These are phyloP conservation scores for Ilex aquifolium DNA, from an alignment of 257 asterid species.

Conservation along the genomic window DNA sequence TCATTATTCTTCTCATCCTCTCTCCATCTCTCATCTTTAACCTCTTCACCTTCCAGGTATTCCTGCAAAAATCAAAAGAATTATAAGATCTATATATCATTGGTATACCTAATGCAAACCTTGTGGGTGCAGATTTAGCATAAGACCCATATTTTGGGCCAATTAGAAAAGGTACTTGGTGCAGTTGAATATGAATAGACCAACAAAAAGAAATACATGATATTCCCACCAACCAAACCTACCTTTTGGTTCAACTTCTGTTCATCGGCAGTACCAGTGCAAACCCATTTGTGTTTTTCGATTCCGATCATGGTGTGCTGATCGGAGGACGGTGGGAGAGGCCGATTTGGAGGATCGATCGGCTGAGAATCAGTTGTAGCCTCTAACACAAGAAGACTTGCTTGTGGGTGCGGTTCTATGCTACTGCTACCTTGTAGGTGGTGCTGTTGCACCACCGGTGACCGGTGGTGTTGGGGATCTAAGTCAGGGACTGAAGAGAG, in stretches of 20 bases:
- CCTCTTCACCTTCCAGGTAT: conserved; percentile 15
- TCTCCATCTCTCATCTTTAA: too few species aligned
- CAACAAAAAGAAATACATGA: conserved; percentile 3
- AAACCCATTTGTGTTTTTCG: conserved; percentile 27
- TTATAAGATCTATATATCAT: not conserved
- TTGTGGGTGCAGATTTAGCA: conserved; percentile 14
- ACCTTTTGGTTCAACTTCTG: conserved; percentile 27
- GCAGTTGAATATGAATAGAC: not conserved
- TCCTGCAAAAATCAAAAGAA: conserved; percentile 22
- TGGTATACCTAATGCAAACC: conserved; percentile 13
- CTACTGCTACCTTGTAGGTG: not conserved
- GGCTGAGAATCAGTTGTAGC: conserved; percentile 7
- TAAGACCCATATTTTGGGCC: not conserved
- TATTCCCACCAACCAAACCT: conserved; percentile 6
- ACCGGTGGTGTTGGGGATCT: conserved; percentile 52
- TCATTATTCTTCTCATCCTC: conserved; percentile 9
- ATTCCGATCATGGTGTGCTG: conserved; percentile 13
- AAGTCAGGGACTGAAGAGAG: conserved; percentile 10
- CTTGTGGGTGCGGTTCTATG: too few species aligned
- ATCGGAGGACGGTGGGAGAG: conserved; percentile 12
- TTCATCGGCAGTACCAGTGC: conserved; percentile 7
- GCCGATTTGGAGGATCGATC: conserved; percentile 29
- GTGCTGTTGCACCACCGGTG: conserved; percentile 30
- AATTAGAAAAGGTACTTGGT: not conserved
- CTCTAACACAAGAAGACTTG: conserved; percentile 5